phyloP scores from a whole-genome alignment of 345 rosid genomes.

The Acer yangbiense region DNA sequence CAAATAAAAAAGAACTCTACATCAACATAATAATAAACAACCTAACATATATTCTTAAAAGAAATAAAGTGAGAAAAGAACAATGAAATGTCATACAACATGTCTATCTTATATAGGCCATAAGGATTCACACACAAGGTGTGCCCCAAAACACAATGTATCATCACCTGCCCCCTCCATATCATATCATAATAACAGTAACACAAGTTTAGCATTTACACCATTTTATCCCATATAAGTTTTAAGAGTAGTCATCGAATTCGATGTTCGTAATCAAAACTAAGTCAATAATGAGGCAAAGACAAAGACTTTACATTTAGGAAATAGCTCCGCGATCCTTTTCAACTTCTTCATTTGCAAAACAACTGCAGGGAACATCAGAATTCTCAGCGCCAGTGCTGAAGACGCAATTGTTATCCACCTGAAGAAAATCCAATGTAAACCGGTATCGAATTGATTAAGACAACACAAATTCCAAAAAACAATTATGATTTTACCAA shows the following conservation, averaged over 20 bases:
- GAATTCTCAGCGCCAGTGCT: constrained; percentile 64
- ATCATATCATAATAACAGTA: neutral
- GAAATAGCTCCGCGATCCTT: constrained; percentile 53
- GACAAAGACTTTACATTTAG: constrained; percentile 57
- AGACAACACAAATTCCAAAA: neutral
- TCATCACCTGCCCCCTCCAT: neutral
- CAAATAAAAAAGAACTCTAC: no score
- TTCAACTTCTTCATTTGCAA: constrained; percentile 67
- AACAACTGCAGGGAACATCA: constrained; percentile 64
- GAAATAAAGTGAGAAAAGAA: no score
- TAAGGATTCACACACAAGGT: neutral
- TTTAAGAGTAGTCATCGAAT: neutral
- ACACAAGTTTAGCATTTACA: neutral
- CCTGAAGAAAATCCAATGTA: constrained; percentile 36
- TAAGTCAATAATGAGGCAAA: neutral
- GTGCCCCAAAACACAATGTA: neutral
- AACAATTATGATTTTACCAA: constrained; percentile 43
- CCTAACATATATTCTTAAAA: no score
- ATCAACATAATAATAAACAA: no score
- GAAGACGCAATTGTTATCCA: constrained; percentile 82
- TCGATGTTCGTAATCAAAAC: neutral
- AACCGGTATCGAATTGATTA: constrained; percentile 1
- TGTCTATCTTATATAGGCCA: neutral
- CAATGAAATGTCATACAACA: no score
- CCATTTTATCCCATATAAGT: neutral